Base-by-base conservation (phyloP, 768 basidiomycete species). In the Lentinula aciculospora region DNA sequence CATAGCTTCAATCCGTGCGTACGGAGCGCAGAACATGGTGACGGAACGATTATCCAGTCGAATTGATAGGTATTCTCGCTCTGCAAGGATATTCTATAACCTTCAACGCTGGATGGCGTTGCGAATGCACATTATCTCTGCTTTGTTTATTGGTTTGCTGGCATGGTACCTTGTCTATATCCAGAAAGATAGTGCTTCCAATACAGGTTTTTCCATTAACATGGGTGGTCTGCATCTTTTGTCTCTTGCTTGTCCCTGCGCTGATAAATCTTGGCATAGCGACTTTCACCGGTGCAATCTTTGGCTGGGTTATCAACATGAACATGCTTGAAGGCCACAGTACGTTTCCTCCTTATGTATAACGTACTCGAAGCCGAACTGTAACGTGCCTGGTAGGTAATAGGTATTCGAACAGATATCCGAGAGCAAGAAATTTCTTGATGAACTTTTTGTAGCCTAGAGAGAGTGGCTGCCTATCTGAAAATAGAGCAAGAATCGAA, bases 401-500 rank as follows among this genome's bases (percentile, higher is more conserved):
- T 36, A 63, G 57, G 56, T 58, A 31, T 19, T 19, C 19, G 21
- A 62, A 66, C 23, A 67, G 67, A 48, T 57, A 65, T 13, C 37
- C 42, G 1, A 51, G 31, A 51, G 31, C 31, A n/a, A 28, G 9
- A 23, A 27, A 13, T 12, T 37, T 34, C 3, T 25, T 28, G 23
- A 27, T 4, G 8, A n/a, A n/a, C 8, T 5, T 31, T 29, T 19
- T 17, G 25, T 25, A 57, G 71, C 32, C 42, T 57, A 13, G 56
- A 78, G 64, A 69, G 80, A 32, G 74, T 82, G 53, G 65, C 75
- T 49, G 74, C 76, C 37, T 81, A 78, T 61, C 56, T 81, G 12
- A 62, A 68, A n/a, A 76, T 81, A 60, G 79, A 79, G 45, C 76
- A 78, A 53, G 80, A 82, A 64, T 74, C 77, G 1, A 64, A 68